Evolutionary conservation across 2,329 filamentous ascomycete genomes (phyloP), one percentile per base, ranked within the genome.

Genomic region (Ramularia endophylla): DNA sequence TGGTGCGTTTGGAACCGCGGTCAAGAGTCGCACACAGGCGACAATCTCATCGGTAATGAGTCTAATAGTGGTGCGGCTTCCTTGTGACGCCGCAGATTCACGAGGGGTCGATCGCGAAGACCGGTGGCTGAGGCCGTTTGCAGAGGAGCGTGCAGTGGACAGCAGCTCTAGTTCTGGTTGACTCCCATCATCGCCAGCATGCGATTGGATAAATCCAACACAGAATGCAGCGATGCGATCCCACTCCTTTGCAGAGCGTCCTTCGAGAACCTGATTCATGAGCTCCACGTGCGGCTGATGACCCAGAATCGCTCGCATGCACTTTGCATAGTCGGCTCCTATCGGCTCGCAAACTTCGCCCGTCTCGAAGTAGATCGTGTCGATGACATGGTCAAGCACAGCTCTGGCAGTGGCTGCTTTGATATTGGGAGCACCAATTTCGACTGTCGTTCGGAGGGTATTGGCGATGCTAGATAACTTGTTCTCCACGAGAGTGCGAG

Each of bases 381-480:
- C 81, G 3, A 79, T 81, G 46, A 97, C 83, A 64, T 95, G 88
- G 50, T 87, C 81, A 50, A 94, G 71, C 12, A 95, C 69, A 5
- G 84, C 78, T 53, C 82, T 76, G n/a, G 90, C 71, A 0, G 88
- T 90, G 61, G 87, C 94, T 45, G 73, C 71, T 56, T 81, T 84
- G 48, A 46, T 25, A 46, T 76, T 81, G 15, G 72, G 66, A 22
- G 82, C 70, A 16, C 85, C 84, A 40, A 83, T 75, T 49, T 83
- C 80, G 35, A 94, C 74, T 17, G 83, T 77, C 18, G 81, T 70
- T 40, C 87, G 81, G 42, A 97, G 66, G 6, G 83, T 81, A 34
- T 78, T 77, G 20, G 84, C 84, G 55, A 81, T 86, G 54, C 78
- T 74, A 40, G 75, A 72, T 8, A 98, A 71, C 18, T 83, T 77